These are phyloP conservation scores for Thalassiosira sp. DNA, from an alignment of 352 stramenopile genomes.

Conservation along the genomic window DNA sequence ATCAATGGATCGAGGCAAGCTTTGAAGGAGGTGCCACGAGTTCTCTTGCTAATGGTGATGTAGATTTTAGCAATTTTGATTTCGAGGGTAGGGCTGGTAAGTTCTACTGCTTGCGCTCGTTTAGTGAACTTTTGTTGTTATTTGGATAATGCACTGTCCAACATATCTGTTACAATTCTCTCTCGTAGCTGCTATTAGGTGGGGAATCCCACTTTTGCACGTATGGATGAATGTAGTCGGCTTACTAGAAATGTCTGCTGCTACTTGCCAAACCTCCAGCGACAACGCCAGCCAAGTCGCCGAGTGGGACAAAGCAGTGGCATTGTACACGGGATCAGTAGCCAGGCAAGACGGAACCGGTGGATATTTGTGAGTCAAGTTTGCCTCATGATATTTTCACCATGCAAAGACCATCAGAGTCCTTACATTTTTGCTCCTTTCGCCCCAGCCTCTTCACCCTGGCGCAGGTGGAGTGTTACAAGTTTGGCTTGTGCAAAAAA, in stretches of 20 bases:
- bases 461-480: constrained; percentile 27
- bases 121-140: neutral
- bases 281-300: constrained; percentile 12
- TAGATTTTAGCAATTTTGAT: constrained; percentile 22
- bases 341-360: neutral
- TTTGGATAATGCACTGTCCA: neutral
- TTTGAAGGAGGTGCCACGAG: constrained; percentile 10
- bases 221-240: constrained; percentile 25
- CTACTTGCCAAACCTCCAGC: constrained; percentile 1
- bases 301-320: constrained; percentile 25
- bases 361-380: constrained; percentile 24
- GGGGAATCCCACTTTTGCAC: constrained; percentile 15
- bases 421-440: too few relatives aligned
- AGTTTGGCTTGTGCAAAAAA: constrained; percentile 41
- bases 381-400: too few relatives aligned
- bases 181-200: constrained; percentile 19
- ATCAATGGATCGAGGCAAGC: constrained; percentile 14
- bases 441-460: constrained; percentile 38
- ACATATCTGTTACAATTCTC: constrained; percentile 7
- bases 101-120: neutral
- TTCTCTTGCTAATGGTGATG: neutral
- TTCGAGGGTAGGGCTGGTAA: constrained; percentile 22
- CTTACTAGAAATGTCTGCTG: constrained; percentile 14
- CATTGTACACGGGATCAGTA: constrained; percentile 45
- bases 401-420: too few relatives aligned